Base-by-base conservation (phyloP, 2,329 filamentous ascomycete genomes). In the Clonostachys sp. region DNA sequence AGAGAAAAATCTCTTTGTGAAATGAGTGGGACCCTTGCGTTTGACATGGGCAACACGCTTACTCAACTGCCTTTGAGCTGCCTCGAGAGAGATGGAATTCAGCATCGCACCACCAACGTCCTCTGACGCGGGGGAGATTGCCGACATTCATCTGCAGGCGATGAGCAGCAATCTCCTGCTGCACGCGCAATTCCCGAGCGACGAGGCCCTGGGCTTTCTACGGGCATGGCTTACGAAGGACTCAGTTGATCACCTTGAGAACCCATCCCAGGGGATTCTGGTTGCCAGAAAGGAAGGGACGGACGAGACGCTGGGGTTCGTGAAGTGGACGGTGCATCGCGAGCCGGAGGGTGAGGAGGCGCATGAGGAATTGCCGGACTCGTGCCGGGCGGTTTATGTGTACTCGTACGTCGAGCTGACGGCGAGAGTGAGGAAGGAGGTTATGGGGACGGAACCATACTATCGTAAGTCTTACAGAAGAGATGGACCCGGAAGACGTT, bases 141-240 rank as follows among this genome's bases (percentile, higher is more conserved):
- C 61, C 8, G 54, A 52, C 39, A 61, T 69, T 45, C 68, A 71
- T 50, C 51, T 72, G 14, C 51, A 55, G 9, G 65, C 69, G 42
- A 72, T 71, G 69, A 57, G 65, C 42, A 49, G 55, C 36, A 70
- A 72, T 52, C 50, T 61, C 12, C 50, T 72, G 20, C 63, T 68
- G 41, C 66, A 70, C 47, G 64, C 64, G 2, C 66, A 72, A 50
- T 71, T 71, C 46, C 67, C 70, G 13, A 63, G 57, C 7, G 45
- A 52, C 7, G 55, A 60, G 14, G 61, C 60, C 42, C 55, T 62
- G 33, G 47, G 44, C 9, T 61, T 57, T 7, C 58, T 69, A 17
- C 55, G 52, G 36, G 48, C 44, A 5, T 68, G 59, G 55, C 52
- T 72, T 33, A 51, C 49, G 20, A 53, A 50, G 33, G 57, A 70